A percentile compares a stretch with the other conserved stretches of the same genome.
Conservation (phyloP, 1,284 basidiomycete genomes). For the Golubevia sp. region DNA sequence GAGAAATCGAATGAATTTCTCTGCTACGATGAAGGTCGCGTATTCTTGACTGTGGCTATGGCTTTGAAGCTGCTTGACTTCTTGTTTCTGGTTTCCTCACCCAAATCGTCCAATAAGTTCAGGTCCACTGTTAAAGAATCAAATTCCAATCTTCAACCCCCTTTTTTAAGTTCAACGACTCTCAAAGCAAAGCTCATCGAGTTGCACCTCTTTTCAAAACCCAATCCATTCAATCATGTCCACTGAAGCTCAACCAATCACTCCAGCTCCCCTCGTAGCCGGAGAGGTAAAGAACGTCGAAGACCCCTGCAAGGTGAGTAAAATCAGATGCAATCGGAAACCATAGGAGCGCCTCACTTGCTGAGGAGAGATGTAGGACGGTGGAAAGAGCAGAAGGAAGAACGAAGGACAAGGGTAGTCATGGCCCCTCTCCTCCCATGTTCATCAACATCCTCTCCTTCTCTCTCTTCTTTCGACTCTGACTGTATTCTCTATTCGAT, state of each 20-base stretch:
- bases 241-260: background rate
- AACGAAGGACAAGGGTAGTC: constrained; percentile 8
- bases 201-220: too few species aligned
- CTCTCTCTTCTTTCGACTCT: background rate
- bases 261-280: background rate
- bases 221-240: background rate
- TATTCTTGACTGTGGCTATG: too few species aligned
- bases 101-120: too few species aligned
- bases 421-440: constrained; percentile 1
- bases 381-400: constrained; percentile 7
- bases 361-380: constrained; percentile 6
- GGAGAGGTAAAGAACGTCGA: constrained; percentile 14
- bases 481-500: background rate
- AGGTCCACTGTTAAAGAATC: too few species aligned
- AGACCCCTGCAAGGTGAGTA: constrained; percentile 26
- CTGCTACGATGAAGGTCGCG: too few species aligned
- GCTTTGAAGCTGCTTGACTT: too few species aligned
- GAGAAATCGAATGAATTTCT: too few species aligned
- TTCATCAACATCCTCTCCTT: background rate
- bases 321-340: background rate
- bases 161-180: too few species aligned
- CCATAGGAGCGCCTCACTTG: background rate
- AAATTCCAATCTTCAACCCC: too few species aligned
- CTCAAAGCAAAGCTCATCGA: too few species aligned
- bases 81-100: too few species aligned